Evolutionary conservation across 257 asterid genomes (phyloP), one percentile per base, ranked within the genome.

Genomic region (Asclepias syriaca): DNA sequence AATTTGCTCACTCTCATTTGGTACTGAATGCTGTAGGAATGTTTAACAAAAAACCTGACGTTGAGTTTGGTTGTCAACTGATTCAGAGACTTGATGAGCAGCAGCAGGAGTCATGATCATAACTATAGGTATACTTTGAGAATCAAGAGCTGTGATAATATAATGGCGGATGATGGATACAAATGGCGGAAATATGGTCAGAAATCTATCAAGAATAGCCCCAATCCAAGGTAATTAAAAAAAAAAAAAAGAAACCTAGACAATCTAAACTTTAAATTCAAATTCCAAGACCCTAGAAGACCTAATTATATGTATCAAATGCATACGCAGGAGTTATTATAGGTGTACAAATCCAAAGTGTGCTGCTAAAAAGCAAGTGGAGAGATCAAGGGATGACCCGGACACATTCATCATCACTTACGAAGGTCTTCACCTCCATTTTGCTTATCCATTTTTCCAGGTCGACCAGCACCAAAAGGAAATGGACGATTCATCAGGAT

Each of bases 181-280:
- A 93, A 91, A 71, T 93, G 97, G 98, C 86, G 99, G 78, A 94
- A 94, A 78, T 94, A 94, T 80, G 99, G 99, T 58, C 99, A 94
- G 77, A 94, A 94, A 82, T 76, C 89, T 19, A 94, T 94, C 76
- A 94, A 94, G 89, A 94, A 89, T 74, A 94, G 89, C 87, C 96
- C 96, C 50, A 74, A 88, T 74, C 99, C 99, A 6, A 89, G 99
- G 98, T 91, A 59, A 8, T 18, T 19, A n/a, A n/a, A n/a, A n/a
- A n/a, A n/a, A n/a, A 37, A 59, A 4, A 3, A 43, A 34, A 39
- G 39, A 34, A 34, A 34, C 39, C 39, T 2, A 27, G 11, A 59
- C n/a, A 24, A 14, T 12, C 12, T 21, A 8, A n/a, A 6, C 1
- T 43, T 43, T 7, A 7, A 43, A 43, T 43, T 43, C 48, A 43